Evolutionary conservation across 1,284 basidiomycete species (phyloP), one percentile per base, ranked within the genome.

Genomic region (Naganishia albida): DNA sequence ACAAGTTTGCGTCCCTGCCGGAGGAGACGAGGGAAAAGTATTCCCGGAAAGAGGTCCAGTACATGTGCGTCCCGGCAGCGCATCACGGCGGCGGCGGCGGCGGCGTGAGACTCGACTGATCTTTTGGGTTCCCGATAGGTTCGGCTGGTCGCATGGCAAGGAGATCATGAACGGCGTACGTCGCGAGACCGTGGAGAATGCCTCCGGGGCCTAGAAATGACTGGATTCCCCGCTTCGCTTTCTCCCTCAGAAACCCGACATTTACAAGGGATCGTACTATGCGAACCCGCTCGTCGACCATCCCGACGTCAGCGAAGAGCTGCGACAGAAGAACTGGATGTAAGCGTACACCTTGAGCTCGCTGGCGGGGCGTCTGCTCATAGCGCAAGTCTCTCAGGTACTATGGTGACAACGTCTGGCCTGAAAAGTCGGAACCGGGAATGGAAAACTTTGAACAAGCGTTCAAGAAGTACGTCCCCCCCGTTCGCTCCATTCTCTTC

Each of bases 91-190:
- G n/a, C n/a, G n/a, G n/a, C n/a, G n/a, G n/a, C n/a, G n/a, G n/a
- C n/a, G n/a, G n/a, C n/a, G n/a, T n/a, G n/a, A n/a, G n/a, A n/a
- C n/a, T n/a, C n/a, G n/a, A n/a, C n/a, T n/a, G n/a, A n/a, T n/a
- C n/a, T n/a, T n/a, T n/a, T n/a, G n/a, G n/a, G n/a, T n/a, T n/a
- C n/a, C n/a, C n/a, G n/a, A n/a, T 54, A 90, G 89, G 74, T 94
- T 93, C 76, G 93, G 93, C 23, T 96, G 93, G 93, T 90, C 88
- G 48, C 89, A 93, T 78, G 93, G 93, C 60, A 94, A 94, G 83
- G 93, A 96, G 83, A 86, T 93, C 44, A 95, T 95, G 92, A 95
- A 95, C 72, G 92, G 92, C 84, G 90, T 88, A 70, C 70, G 77
- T 69, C 0, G 1, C 43, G 2, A 1, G 2, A 15, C 26, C 23